Base-by-base conservation (phyloP, 345 rosid genomes). In the Populus pruinosa region DNA sequence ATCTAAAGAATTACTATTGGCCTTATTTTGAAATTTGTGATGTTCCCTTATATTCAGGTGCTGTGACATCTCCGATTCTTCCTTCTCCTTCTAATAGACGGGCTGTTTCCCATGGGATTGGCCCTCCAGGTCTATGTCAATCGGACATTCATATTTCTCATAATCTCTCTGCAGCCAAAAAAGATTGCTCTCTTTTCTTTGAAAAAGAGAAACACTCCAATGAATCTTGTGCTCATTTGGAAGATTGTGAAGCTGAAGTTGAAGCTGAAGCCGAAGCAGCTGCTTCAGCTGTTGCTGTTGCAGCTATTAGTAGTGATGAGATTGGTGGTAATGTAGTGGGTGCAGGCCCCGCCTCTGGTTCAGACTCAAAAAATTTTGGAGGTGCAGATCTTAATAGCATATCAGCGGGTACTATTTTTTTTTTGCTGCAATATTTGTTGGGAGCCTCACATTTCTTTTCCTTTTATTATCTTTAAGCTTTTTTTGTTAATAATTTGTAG, bases 231-330 rank as follows among this genome's bases (percentile, higher is more conserved):
- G 80, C 73, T 80, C 87, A 78, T 81, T 68, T 90, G 78, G 93
- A 89, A 83, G 96, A 89, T 83, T 87, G 90, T 79, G 98, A 89
- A 84, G 91, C 94, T 61, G 96, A 83, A 77, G 95, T 93, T 13
- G 94, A 91, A 86, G 94, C 94, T 53, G 96, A 83, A 77, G 95
- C 95, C 17, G 94, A 91, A 86, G 94, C 98, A 36, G 97, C 98
- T 81, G 96, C 99, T 67, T 92, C 97, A 14, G 94, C 98, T 43
- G 84, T 92, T 80, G 97, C 97, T 80, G 98, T 90, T 85, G 96
- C 97, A 64, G 98, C 97, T 71, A 94, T 92, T 78, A 92, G 90
- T 78, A 94, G 82, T 85, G 97, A 92, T 77, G 97, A 94, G 86
- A 80, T 83, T 38, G 81, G 87, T 79, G 92, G 87, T 76, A 92